Conservation (phyloP, 305 asterid genomes). For the Rubia balearica region DNA sequence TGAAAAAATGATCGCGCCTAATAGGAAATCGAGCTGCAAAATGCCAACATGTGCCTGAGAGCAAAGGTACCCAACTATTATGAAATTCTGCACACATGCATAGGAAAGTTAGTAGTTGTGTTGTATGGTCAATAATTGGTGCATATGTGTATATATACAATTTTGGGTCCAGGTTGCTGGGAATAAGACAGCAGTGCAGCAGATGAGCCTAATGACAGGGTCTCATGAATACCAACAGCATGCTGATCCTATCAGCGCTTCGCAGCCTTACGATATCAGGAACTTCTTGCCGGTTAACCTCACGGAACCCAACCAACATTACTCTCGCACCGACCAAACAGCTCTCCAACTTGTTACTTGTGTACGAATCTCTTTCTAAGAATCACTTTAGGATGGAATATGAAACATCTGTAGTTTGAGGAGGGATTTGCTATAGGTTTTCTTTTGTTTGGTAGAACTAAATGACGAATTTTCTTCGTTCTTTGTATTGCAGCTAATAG, state of each 20-base stretch:
- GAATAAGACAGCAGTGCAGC: conserved; percentile 60
- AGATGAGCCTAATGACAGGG: conserved; percentile 56
- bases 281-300: conserved; percentile 65
- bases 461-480: background rate
- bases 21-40: conserved; percentile 85
- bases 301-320: conserved; percentile 55
- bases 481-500: conserved; percentile 8
- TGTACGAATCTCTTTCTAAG: conserved; percentile 29
- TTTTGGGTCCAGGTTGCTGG: conserved; percentile 57
- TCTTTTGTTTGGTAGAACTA: background rate
- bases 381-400: background rate
- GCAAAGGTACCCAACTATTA: conserved; percentile 47
- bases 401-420: background rate
- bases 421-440: background rate
- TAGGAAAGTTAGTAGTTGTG: background rate
- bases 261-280: conserved; percentile 51
- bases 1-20: background rate
- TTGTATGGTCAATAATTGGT: background rate
- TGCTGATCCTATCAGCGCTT: conserved; percentile 21
- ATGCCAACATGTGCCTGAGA: conserved; percentile 77
- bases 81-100: background rate
- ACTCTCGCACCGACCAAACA: conserved; percentile 57
- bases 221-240: conserved; percentile 31
- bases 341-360: conserved; percentile 51
- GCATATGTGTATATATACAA: background rate